Evolutionary conservation across 768 basidiomycete species (phyloP).

Genomic region (Mrakia hoshinonis): DNA sequence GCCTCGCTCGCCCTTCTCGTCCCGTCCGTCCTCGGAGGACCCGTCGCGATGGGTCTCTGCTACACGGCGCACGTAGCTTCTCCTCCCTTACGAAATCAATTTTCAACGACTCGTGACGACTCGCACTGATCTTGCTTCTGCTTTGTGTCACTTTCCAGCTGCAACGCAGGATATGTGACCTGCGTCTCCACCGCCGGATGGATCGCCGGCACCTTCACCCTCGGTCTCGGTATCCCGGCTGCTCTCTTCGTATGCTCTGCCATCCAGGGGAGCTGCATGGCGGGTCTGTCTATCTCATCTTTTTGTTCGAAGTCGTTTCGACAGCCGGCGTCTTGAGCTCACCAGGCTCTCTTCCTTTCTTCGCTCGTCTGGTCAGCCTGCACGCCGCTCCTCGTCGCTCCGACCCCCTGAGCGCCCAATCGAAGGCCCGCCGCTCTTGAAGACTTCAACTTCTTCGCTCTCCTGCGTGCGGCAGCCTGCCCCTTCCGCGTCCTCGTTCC

Average conservation of each 20-base stretch:
- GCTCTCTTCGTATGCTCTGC: background rate
- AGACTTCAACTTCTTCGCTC: background rate
- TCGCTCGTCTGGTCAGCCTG: too few species aligned
- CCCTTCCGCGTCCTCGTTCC: background rate
- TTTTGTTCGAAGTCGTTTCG: too few species aligned
- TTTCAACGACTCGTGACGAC: too few species aligned
- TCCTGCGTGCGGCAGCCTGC: background rate
- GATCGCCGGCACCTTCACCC: background rate
- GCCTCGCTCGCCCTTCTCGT: background rate
- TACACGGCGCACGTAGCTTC: too few species aligned
- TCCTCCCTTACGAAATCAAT: too few species aligned
- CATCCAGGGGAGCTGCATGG: background rate
- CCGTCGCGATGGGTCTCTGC: background rate
- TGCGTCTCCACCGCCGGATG: background rate
- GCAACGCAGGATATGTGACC: background rate
- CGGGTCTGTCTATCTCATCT: too few species aligned
- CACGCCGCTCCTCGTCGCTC: background rate
- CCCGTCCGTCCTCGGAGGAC: background rate
- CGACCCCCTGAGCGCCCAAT: background rate
- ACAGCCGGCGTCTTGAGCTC: too few species aligned
- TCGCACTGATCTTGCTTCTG: too few species aligned
- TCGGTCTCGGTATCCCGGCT: background rate
- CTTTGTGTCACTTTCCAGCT: too few species aligned
- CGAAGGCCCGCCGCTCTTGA: background rate
- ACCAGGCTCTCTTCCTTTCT: too few species aligned